Conservation (phyloP, 768 basidiomycete species). For the Gloeophyllum trabeum region DNA sequence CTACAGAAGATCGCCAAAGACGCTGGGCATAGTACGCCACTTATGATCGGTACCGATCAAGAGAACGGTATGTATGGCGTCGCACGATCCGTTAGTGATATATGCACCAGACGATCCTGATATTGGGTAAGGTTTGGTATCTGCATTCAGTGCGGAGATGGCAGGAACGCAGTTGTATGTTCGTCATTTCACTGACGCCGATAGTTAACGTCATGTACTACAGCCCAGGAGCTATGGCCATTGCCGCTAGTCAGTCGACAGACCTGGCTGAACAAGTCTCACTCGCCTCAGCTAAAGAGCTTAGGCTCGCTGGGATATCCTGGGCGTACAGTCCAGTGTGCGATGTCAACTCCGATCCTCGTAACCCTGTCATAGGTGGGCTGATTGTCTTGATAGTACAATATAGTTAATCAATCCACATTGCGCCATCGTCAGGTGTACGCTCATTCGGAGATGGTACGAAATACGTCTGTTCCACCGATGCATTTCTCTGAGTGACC, state of each 20-base stretch:
- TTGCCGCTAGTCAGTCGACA: constrained; percentile 41
- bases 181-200: neutral
- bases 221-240: constrained; percentile 68
- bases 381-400: neutral
- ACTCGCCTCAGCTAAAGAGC: constrained; percentile 40
- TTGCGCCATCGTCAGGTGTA: constrained; percentile 30
- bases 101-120: neutral
- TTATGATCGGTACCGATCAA: constrained; percentile 65
- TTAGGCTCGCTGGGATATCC: constrained; percentile 52
- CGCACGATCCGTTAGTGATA: too few species aligned
- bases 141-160: constrained; percentile 44
- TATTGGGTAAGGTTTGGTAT: constrained; percentile 42
- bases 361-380: constrained; percentile 64
- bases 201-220: neutral
- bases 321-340: constrained; percentile 65
- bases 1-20: constrained; percentile 46
- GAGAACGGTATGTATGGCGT: constrained; percentile 43
- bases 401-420: neutral
- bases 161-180: constrained; percentile 63
- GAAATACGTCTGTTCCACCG: constrained; percentile 4
- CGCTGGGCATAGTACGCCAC: constrained; percentile 40
- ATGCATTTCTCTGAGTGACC: neutral
- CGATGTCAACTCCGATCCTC: constrained; percentile 59
- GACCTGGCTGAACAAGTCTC: constrained; percentile 33
- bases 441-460: constrained; percentile 61